phyloP scores from a whole-genome alignment of 768 basidiomycete species.

The Candolleomyces efflorescens region DNA sequence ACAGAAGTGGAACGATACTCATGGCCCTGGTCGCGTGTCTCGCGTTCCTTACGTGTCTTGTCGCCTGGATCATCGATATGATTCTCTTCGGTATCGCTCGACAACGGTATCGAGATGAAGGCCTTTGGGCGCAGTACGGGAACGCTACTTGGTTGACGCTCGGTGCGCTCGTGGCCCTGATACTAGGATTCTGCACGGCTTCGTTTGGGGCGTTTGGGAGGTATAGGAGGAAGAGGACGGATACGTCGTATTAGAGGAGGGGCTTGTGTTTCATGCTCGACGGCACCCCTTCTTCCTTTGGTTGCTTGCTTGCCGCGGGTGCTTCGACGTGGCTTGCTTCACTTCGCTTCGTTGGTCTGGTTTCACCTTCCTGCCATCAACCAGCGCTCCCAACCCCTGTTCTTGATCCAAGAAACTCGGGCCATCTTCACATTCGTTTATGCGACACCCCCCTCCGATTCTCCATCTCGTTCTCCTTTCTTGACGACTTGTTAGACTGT shows the following conservation, averaged over 20 bases:
- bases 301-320: background rate
- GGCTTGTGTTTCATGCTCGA: too few species aligned
- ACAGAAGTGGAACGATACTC: constrained; percentile 69
- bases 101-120: constrained; percentile 47
- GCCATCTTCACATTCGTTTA: background rate
- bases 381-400: background rate
- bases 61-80: constrained; percentile 78
- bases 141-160: constrained; percentile 84
- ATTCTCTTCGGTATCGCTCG: constrained; percentile 72
- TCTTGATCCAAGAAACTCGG: background rate
- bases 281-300: too few species aligned
- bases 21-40: constrained; percentile 69
- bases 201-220: constrained; percentile 64
- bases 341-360: background rate
- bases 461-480: background rate
- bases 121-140: constrained; percentile 54
- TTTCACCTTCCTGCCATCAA: background rate
- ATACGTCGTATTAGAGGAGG: constrained; percentile 18
- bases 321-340: too few species aligned
- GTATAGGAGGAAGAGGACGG: constrained; percentile 42
- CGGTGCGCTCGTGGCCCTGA: constrained; percentile 63
- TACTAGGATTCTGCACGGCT: constrained; percentile 62
- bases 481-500: background rate
- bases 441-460: background rate
- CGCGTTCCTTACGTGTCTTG: constrained; percentile 60